Base-by-base conservation (phyloP, 345 rosid species). In the Luvunga scandens region DNA sequence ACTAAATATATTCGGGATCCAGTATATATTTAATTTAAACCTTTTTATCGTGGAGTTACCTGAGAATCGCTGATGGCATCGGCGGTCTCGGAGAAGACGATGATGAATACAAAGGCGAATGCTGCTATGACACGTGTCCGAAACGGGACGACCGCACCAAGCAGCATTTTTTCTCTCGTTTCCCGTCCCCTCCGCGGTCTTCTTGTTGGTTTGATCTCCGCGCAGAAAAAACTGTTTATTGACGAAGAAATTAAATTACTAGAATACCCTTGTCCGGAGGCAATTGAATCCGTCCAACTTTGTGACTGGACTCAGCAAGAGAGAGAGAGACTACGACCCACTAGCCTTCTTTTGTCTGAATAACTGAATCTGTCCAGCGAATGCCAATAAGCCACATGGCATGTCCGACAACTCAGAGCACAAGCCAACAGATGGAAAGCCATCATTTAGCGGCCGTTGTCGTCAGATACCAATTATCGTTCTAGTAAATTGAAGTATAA, bases 21-120 rank as follows among this genome's bases (percentile, higher is more conserved):
- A 28, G 67, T 13, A 30, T 8, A 30, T 66, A 36, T 21, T 13
- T 4, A 25, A 63, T 39, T 65, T 25, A 14, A 3, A 55, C 7
- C 57, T 53, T 18, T 53, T 53, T 53, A 53, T 18, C 18, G 42
- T 53, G 71, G 13, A 28, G 75, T 78, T n/a, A 86, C 92, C 90
- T 78, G 87, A 59, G 87, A 84, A 79, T 81, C 81, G 39, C 84
- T 81, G 84, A 66, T 65, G 82, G 84, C 71, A 73, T 66, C 68
- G 84, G 84, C 73, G 75, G 83, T 84, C 34, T 78, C 81, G 33
- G 78, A 79, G 69, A 80, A 53, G 77, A 68, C 76, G 71, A 68
- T 9, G 67, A 87, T 27, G 88, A 86, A 79, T 78, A 81, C 18
- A 65, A 77, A 42, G 56, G 82, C 70, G 69, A 90, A 72, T 4